phyloP scores from a whole-genome alignment of 176 grass and related monocot species.

The Olyra latifolia region DNA sequence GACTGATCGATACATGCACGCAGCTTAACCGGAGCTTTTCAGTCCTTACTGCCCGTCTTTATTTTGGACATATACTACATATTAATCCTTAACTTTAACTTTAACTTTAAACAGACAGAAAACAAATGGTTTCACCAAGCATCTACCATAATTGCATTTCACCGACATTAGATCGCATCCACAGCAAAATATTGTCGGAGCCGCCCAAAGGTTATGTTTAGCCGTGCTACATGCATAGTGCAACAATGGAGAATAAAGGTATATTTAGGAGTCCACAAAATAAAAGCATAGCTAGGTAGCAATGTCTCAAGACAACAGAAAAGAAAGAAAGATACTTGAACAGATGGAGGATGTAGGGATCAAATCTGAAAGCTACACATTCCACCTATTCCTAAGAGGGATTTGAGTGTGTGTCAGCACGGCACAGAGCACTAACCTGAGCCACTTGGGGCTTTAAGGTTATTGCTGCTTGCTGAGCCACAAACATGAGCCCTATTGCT shows the following conservation, averaged over 20 bases:
- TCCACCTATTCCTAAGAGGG: neutral
- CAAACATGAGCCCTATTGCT: conserved; percentile 14
- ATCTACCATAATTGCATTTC: conserved; percentile 28
- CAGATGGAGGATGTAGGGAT: conserved; percentile 16
- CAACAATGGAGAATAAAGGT: neutral
- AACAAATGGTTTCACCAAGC: neutral
- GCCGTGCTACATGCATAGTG: neutral
- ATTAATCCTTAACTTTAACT: no score
- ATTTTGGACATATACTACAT: neutral
- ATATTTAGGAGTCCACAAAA: neutral
- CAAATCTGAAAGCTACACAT: conserved; percentile 6
- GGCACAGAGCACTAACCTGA: conserved; percentile 21
- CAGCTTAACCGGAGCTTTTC: neutral
- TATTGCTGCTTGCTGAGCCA: conserved; percentile 26
- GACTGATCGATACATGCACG: conserved; percentile 5
- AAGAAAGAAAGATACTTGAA: neutral
- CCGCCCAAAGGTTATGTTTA: conserved; percentile 14
- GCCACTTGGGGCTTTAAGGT: conserved; percentile 25
- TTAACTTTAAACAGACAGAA: neutral
- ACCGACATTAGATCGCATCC: conserved; percentile 36
- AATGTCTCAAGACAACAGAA: neutral
- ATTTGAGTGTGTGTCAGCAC: conserved; percentile 37
- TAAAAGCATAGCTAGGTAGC: neutral
- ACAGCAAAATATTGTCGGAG: neutral
- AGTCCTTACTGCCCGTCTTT: neutral